Base-by-base conservation (phyloP, 306 rosid species). In the Trifolium subterraneum region DNA sequence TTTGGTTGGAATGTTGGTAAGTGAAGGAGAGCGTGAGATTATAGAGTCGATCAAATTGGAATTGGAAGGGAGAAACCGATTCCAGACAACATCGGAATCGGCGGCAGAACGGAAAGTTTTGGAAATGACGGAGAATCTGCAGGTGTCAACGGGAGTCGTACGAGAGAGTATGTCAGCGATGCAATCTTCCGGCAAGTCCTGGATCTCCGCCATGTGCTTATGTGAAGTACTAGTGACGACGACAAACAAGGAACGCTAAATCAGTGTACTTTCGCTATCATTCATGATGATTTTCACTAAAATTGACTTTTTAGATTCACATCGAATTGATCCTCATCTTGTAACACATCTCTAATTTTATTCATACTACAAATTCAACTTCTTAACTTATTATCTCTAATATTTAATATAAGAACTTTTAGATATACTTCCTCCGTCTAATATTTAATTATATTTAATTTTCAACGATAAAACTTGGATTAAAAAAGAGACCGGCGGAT, bases 51-150 rank as follows among this genome's bases (percentile, higher is more conserved):
- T 33, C 47, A 68, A 48, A 12, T 2, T 11, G 14, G 16, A 16
- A 66, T 76, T 62, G 39, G 69, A 44, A 58, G 84, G 84, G 6
- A 80, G 48, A 50, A 80, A 80, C 0, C 6, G 52, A 4, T 39
- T 29, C 84, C 80, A 80, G 0, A 74, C 38, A 0, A 20, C 8
- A 12, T 80, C 80, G 27, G 66, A 69, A 20, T 62, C 45, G 9
- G 84, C 10, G 1, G 80, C 80, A 9, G 80, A 80, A 7, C n/a
- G 5, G 42, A 80, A 80, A 4, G 18, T 13, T 1, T 8, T 52
- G 11, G 84, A 80, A 52, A 62, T 19, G 5, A 70, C 15, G 36
- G 84, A 50, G 73, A 74, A 14, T 4, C 68, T 75, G 19, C 23
- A 7, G 0, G 23, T 68, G 25, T 80, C 84, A 0, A 8, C 1